phyloP scores from a whole-genome alignment of 768 basidiomycete species.

The Wakefieldia striispora region DNA sequence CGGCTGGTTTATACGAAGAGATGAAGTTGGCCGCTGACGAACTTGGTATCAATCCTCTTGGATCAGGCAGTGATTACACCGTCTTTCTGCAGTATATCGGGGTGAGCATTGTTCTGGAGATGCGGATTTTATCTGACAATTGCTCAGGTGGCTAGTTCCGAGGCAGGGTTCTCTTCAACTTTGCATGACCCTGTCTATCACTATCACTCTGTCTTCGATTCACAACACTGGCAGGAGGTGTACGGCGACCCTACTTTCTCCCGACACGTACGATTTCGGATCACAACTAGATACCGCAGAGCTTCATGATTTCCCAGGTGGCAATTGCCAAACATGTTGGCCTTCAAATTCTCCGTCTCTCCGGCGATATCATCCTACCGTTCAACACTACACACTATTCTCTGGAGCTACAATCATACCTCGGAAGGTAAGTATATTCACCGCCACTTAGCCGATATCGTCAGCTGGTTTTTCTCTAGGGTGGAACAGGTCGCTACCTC shows the following conservation, averaged over 20 bases:
- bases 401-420: conserved; percentile 60
- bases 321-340: conserved; percentile 70
- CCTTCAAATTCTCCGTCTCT: conserved; percentile 57
- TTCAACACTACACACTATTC: conserved; percentile 79
- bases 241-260: conserved; percentile 78
- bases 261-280: conserved; percentile 52
- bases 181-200: conserved; percentile 65
- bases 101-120: conserved; percentile 34
- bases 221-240: conserved; percentile 65
- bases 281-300: background rate
- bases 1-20: conserved; percentile 26
- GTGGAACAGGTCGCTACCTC: conserved; percentile 27
- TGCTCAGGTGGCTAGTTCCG: conserved; percentile 33
- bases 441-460: conserved; percentile 24
- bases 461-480: conserved; percentile 13
- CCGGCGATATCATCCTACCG: conserved; percentile 64
- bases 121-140: conserved; percentile 1
- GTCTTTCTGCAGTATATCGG: conserved; percentile 85
- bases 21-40: conserved; percentile 27
- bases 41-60: conserved; percentile 56
- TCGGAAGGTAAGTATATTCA: conserved; percentile 46
- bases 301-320: conserved; percentile 37
- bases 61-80: conserved; percentile 89
- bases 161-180: conserved; percentile 32
- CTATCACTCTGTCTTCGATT: conserved; percentile 76